Conservation (phyloP, 768 basidiomycete genomes). For the Tylopilus rubrobrunneus region DNA sequence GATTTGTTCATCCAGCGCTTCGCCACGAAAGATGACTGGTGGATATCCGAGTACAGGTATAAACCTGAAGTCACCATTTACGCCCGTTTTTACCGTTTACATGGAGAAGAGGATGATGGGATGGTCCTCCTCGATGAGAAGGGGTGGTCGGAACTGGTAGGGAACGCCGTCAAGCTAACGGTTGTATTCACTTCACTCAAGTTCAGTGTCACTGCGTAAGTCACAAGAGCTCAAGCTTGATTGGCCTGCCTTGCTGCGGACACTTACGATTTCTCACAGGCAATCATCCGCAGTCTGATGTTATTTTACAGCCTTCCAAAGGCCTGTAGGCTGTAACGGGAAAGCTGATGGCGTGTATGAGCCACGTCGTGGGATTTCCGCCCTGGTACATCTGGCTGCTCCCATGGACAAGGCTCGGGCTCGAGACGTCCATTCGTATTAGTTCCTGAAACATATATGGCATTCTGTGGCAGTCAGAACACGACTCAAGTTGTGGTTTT, state of each 20-base stretch:
- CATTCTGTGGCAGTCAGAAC: not conserved
- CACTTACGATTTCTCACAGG: constrained; percentile 14
- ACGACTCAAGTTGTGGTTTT: not conserved
- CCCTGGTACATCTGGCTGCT: not conserved
- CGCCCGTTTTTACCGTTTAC: constrained; percentile 31
- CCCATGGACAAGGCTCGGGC: not conserved
- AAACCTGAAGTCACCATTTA: constrained; percentile 34
- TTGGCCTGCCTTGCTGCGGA: constrained; percentile 2
- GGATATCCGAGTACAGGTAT: constrained; percentile 33
- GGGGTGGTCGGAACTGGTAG: constrained; percentile 31
- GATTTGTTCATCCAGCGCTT: constrained; percentile 33
- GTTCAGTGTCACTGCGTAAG: constrained; percentile 31
- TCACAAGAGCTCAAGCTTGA: not conserved
- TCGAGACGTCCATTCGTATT: not conserved
- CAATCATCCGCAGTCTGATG: constrained; percentile 26
- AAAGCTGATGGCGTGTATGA: too few species aligned
- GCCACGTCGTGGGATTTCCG: not conserved
- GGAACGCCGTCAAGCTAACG: constrained; percentile 31
- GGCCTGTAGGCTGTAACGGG: not conserved
- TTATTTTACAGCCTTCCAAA: not conserved
- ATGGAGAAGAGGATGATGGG: constrained; percentile 32
- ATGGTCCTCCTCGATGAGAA: constrained; percentile 31
- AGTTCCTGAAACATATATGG: not conserved
- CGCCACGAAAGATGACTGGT: constrained; percentile 34
- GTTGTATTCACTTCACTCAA: constrained; percentile 33